phyloP scores from a whole-genome alignment of 2,329 filamentous ascomycete species.

The Nigrospora osmanthi region DNA sequence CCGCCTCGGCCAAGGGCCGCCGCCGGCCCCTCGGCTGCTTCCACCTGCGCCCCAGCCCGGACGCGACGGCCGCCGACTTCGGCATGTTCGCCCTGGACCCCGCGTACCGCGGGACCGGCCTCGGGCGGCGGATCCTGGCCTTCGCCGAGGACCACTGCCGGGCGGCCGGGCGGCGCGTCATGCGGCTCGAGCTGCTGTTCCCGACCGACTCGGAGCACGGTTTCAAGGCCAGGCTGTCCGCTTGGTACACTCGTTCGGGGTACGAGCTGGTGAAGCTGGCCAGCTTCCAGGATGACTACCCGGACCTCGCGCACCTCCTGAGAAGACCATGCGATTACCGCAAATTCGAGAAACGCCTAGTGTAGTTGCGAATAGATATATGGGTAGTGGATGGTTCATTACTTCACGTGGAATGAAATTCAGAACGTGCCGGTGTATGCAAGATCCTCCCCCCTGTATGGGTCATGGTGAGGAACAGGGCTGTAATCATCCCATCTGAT shows the following conservation, averaged over 20 bases:
- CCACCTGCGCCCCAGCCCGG: slow-evolving; percentile 5
- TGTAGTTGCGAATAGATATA: not conserved
- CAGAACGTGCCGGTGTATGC: no score
- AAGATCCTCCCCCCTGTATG: no score
- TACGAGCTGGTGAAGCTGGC: slow-evolving; percentile 11
- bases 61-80: slow-evolving; percentile 11
- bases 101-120: slow-evolving; percentile 12
- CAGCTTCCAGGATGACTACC: slow-evolving; percentile 13
- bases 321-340: slow-evolving; percentile 14
- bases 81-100: slow-evolving; percentile 19
- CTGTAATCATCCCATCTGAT: no score
- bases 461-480: no score
- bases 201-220: slow-evolving; percentile 15
- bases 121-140: slow-evolving; percentile 15
- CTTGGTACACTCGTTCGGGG: slow-evolving; percentile 19
- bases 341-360: slow-evolving; percentile 16
- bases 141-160: slow-evolving; percentile 18
- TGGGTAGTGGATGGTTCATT: no score
- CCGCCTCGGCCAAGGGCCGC: no score
- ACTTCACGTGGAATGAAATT: no score
- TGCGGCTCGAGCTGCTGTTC: slow-evolving; percentile 17
- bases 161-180: slow-evolving; percentile 4
- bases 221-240: slow-evolving; percentile 15
- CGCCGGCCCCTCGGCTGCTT: slow-evolving; percentile 9
- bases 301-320: slow-evolving; percentile 10